These are phyloP conservation scores for Xenoacremonium recifei DNA, from an alignment of 2,329 filamentous ascomycete species.

Conservation along the genomic window DNA sequence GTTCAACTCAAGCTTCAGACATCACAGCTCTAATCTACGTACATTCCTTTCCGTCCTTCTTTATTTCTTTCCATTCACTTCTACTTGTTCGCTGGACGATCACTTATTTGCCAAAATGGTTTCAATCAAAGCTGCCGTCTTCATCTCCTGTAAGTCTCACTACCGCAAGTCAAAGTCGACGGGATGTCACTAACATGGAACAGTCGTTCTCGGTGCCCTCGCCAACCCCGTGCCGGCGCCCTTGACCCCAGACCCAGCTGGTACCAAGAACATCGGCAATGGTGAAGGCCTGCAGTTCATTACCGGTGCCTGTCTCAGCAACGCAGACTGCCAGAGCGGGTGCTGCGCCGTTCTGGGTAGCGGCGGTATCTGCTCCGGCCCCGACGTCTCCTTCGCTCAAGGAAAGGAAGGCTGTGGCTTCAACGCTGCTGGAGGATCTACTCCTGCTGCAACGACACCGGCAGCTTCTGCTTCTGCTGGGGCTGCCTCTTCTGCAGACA, in stretches of 20 bases:
- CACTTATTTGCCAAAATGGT: constrained; percentile 3
- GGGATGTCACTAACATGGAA: not conserved
- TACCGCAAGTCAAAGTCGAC: too few species aligned
- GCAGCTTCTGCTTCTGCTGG: not conserved
- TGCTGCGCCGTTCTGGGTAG: constrained; percentile 27
- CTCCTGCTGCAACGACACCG: not conserved
- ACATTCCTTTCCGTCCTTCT: not conserved
- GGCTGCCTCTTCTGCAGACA: constrained; percentile 1
- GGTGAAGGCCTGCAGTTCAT: constrained; percentile 15
- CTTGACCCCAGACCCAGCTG: constrained; percentile 11
- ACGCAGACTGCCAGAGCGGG: constrained; percentile 25
- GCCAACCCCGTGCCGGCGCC: constrained; percentile 10
- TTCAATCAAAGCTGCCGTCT: not conserved
- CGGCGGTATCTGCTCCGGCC: constrained; percentile 28
- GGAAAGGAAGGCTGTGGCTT: constrained; percentile 35
- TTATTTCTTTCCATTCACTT: not conserved
- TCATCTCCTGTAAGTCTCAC: constrained; percentile 4
- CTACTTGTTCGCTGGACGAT: not conserved
- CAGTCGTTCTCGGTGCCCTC: constrained; percentile 8
- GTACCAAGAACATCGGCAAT: constrained; percentile 15
- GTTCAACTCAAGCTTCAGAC: not conserved
- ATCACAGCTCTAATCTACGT: not conserved
- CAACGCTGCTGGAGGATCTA: constrained; percentile 1
- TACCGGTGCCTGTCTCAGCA: constrained; percentile 14
- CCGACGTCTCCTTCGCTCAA: constrained; percentile 22